Evolutionary conservation across 148 eudicot genomes (phyloP).

Genomic region (Talinum fruticosum): DNA sequence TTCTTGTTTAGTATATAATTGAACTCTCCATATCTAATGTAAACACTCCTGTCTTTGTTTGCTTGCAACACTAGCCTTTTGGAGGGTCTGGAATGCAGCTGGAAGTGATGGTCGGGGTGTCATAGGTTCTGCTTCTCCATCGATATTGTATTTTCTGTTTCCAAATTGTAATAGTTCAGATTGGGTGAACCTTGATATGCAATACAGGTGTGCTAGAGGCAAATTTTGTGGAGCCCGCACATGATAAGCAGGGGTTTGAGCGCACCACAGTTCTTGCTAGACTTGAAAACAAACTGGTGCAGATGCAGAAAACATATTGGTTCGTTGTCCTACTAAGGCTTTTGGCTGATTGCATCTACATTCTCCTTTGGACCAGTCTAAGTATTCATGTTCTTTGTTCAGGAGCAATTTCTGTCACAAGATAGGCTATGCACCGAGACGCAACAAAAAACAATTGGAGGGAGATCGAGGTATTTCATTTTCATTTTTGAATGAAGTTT

Average conservation of each 20-base stretch:
- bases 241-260: constrained; percentile 99
- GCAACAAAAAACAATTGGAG: constrained; percentile 35
- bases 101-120: constrained; percentile 99
- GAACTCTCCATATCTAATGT: not conserved
- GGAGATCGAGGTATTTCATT: constrained; percentile 41
- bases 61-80: constrained; percentile 60
- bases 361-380: constrained; percentile 7
- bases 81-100: constrained; percentile 98
- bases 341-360: not conserved
- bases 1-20: not conserved
- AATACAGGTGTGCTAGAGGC: constrained; percentile 92
- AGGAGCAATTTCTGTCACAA: constrained; percentile 67
- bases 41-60: constrained; percentile 16
- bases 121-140: constrained; percentile 49
- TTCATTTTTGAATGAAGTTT: not conserved
- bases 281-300: constrained; percentile 61
- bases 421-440: constrained; percentile 82
- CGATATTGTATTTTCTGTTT: constrained; percentile 8
- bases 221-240: constrained; percentile 98
- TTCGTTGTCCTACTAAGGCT: constrained; percentile 29
- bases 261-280: constrained; percentile 85
- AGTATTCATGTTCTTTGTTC: constrained; percentile 19
- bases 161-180: not conserved
- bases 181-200: constrained; percentile 17
- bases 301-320: constrained; percentile 83